Evolutionary conservation across 179 eudicot genomes (phyloP).

Genomic region (Beta macrorhiza): DNA sequence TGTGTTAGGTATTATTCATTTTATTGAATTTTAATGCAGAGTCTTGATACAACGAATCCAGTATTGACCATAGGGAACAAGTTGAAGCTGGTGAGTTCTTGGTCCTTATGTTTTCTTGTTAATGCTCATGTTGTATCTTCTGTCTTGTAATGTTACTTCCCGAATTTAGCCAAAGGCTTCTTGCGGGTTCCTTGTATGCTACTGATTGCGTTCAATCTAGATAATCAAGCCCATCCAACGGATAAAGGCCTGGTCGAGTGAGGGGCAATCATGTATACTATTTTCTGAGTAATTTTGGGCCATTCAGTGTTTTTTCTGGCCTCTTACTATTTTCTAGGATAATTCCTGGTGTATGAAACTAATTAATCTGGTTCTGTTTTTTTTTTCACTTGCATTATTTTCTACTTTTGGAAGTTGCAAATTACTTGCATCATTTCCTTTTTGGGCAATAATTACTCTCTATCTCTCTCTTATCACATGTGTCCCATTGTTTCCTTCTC

Average conservation of each 20-base stretch:
- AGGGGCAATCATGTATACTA: not conserved
- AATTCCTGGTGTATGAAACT: not conserved
- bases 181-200: not conserved
- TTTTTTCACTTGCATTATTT: not conserved
- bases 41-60: constrained; percentile 74
- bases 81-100: constrained; percentile 60
- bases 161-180: not conserved
- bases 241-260: not conserved
- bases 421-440: too few species aligned
- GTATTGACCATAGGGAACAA: constrained; percentile 60
- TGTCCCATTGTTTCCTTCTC: too few species aligned
- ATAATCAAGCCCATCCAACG: not conserved
- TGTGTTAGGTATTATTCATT: not conserved
- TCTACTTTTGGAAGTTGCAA: too few species aligned
- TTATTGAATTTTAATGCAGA: constrained; percentile 45
- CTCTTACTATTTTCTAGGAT: not conserved
- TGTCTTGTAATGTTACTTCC: not conserved
- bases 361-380: not conserved
- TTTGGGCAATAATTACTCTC: too few species aligned
- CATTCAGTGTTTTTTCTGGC: not conserved
- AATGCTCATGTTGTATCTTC: not conserved
- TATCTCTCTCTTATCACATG: too few species aligned
- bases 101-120: not conserved
- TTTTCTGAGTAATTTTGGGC: not conserved
- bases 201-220: not conserved